Conservation (phyloP, 345 rosid species). For the Zanthoxylum bungeanum region DNA sequence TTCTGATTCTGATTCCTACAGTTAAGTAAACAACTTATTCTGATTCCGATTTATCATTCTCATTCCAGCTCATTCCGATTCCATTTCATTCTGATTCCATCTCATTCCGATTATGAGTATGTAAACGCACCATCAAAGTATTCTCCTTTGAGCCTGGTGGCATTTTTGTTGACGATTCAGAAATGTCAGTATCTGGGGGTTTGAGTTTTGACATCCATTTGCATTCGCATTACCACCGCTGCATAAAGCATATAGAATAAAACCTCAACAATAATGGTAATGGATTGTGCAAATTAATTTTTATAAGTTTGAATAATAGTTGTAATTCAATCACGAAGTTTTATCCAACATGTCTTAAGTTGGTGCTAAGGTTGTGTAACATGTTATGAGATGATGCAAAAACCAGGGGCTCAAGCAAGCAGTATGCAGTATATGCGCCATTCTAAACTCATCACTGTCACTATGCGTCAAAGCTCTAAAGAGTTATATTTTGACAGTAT, state of each 20-base stretch:
- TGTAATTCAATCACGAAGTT: neutral
- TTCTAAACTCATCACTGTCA: neutral
- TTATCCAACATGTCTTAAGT: neutral
- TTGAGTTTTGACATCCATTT: constrained; percentile 67
- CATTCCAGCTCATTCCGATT: too few species aligned
- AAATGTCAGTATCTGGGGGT: constrained; percentile 37
- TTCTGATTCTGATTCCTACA: too few species aligned
- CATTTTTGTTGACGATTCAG: constrained; percentile 44
- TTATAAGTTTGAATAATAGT: neutral
- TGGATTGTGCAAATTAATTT: neutral
- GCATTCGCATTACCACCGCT: constrained; percentile 5
- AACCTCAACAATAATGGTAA: neutral
- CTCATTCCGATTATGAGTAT: too few species aligned
- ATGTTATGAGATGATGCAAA: neutral
- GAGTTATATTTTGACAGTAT: neutral
- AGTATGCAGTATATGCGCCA: neutral
- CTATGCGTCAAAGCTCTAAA: neutral
- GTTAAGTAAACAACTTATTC: too few species aligned
- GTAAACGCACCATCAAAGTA: too few species aligned
- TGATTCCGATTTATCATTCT: too few species aligned
- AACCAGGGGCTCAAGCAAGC: neutral
- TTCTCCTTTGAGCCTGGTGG: constrained; percentile 45
- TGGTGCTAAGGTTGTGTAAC: neutral
- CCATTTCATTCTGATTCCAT: too few species aligned
- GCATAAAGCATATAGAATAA: neutral